These are phyloP conservation scores for Naganishia vaughanmartiniae DNA, from an alignment of 768 basidiomycete genomes.

Conservation along the genomic window DNA sequence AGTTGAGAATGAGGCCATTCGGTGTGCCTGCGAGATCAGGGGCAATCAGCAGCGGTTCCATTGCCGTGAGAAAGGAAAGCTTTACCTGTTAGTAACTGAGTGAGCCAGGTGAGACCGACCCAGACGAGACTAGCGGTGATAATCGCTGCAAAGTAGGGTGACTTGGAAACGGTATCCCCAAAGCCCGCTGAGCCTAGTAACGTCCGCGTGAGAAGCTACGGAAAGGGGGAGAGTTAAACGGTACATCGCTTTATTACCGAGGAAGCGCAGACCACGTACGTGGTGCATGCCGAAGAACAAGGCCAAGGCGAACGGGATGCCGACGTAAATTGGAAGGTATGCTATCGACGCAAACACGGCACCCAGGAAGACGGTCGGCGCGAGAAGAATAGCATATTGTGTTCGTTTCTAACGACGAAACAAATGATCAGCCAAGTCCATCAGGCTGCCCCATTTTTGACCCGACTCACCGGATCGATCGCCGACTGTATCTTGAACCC, in stretches of 20 bases:
- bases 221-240: neutral
- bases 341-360: slow-evolving; percentile 79
- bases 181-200: slow-evolving; percentile 76
- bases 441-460: neutral
- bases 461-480: slow-evolving; percentile 64
- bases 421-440: neutral
- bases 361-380: slow-evolving; percentile 76
- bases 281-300: slow-evolving; percentile 93
- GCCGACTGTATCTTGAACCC: slow-evolving; percentile 66
- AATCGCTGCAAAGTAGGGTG: slow-evolving; percentile 90
- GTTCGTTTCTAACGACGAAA: slow-evolving; percentile 65
- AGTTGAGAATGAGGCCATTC: slow-evolving; percentile 69
- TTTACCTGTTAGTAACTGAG: slow-evolving; percentile 70
- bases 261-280: slow-evolving; percentile 56
- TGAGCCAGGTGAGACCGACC: slow-evolving; percentile 79
- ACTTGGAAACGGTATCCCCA: slow-evolving; percentile 76
- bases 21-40: slow-evolving; percentile 62
- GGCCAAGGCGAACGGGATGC: slow-evolving; percentile 73
- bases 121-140: slow-evolving; percentile 80
- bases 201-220: slow-evolving; percentile 76
- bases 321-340: slow-evolving; percentile 85
- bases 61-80: slow-evolving; percentile 33
- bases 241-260: neutral
- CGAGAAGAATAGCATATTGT: slow-evolving; percentile 69
- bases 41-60: neutral